Conservation (phyloP, 148 eudicot species). For the Limonium bicolor region DNA sequence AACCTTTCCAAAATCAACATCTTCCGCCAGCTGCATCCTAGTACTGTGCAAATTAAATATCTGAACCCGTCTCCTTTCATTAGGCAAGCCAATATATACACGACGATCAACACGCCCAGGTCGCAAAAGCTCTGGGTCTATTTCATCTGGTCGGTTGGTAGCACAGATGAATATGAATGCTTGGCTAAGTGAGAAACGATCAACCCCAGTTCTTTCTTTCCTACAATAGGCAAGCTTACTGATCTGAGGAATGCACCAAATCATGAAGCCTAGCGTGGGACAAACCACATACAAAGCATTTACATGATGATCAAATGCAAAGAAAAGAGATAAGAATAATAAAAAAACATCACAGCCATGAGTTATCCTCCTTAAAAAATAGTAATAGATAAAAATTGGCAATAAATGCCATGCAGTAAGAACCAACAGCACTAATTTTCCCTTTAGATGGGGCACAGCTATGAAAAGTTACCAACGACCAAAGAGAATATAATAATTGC, state of each 20-base stretch:
- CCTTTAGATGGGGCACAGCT: no score
- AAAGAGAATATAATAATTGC: no score
- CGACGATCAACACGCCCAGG: conserved; percentile 91
- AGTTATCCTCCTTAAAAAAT: no score
- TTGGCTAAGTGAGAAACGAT: conserved; percentile 71
- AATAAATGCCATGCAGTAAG: no score
- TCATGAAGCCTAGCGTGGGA: no score
- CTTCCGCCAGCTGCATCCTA: conserved; percentile 72
- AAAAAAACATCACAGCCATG: no score
- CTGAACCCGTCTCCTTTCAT: conserved; percentile 80
- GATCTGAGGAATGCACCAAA: no score
- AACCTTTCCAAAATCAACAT: conserved; percentile 75
- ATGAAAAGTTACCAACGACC: no score
- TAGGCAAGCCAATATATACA: conserved; percentile 75
- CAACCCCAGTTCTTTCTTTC: conserved; percentile 76
- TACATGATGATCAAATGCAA: background rate
- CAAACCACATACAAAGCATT: no score
- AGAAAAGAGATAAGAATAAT: no score
- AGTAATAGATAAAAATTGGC: no score
- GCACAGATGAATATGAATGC: conserved; percentile 92
- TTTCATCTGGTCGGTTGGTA: conserved; percentile 88
- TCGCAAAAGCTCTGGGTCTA: conserved; percentile 68
- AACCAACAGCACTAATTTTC: no score
- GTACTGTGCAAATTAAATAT: conserved; percentile 80
- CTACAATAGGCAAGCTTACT: conserved; percentile 18